Evolutionary conservation across 164 flowering plant species (phyloP).

Genomic region (Houttuynia cordata): DNA sequence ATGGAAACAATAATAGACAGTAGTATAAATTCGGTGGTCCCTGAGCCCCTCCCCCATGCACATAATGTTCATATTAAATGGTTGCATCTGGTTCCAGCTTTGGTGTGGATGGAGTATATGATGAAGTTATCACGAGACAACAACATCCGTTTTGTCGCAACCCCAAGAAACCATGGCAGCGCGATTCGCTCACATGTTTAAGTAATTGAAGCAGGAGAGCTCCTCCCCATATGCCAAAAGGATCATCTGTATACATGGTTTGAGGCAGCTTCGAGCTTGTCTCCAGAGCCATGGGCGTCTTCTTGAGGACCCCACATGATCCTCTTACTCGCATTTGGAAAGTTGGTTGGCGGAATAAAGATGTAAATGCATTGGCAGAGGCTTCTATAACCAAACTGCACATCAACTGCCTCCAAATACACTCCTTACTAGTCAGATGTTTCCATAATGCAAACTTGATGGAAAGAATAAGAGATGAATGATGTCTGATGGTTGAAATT

Average conservation of each 20-base stretch:
- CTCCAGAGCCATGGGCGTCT: background rate
- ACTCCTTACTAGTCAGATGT: too few relatives aligned
- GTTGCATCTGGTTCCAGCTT: background rate
- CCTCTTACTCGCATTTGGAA: background rate
- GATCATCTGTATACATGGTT: background rate
- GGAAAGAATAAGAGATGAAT: too few relatives aligned
- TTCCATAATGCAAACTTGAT: too few relatives aligned
- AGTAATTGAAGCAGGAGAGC: background rate
- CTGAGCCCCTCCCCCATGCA: background rate
- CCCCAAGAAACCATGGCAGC: background rate
- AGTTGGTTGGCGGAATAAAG: background rate
- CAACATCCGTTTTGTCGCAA: background rate
- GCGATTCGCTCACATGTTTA: background rate
- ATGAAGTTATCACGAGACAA: background rate
- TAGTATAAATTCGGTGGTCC: background rate
- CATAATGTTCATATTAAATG: background rate
- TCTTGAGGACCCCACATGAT: background rate
- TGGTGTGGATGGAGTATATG: background rate
- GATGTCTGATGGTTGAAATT: too few relatives aligned
- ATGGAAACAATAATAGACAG: too few relatives aligned
- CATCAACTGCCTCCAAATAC: too few relatives aligned
- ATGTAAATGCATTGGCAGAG: background rate
- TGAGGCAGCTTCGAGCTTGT: background rate
- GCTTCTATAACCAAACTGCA: too few relatives aligned
- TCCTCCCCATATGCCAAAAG: background rate